Conservation (phyloP, 495 filamentous ascomycete genomes). For the Filosporella fistucella region DNA sequence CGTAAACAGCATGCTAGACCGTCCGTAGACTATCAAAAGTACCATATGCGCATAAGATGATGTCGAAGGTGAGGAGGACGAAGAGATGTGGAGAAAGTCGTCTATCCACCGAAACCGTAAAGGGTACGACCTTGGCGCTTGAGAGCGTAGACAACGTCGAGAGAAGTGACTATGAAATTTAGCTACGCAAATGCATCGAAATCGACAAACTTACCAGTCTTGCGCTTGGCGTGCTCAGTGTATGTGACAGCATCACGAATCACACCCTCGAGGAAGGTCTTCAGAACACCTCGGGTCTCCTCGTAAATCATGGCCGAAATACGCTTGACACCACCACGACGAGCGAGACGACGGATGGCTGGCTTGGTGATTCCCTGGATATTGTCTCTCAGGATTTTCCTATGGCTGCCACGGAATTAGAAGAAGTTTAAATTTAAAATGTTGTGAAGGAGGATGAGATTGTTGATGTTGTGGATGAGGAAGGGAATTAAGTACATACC, state of each 20-base stretch:
- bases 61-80: constrained; percentile 15
- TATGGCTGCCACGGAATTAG: too few species aligned
- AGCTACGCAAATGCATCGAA: too few species aligned
- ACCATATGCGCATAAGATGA: constrained; percentile 20
- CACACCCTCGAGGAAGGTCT: constrained; percentile 99
- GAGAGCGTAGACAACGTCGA: constrained; percentile 93
- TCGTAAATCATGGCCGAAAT: constrained; percentile 81
- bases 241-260: constrained; percentile 99
- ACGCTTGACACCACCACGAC: constrained; percentile 99
- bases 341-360: constrained; percentile 99
- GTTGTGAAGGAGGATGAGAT: too few species aligned
- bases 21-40: constrained; percentile 31
- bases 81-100: constrained; percentile 9
- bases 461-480: too few species aligned
- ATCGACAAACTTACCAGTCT: too few species aligned
- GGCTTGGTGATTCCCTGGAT: constrained; percentile 99
- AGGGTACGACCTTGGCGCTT: constrained; percentile 95
- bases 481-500: too few species aligned
- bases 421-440: too few species aligned
- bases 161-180: constrained; percentile 86
- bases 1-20: constrained; percentile 30
- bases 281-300: constrained; percentile 99
- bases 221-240: constrained; percentile 38
- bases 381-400: constrained; percentile 99
- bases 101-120: constrained; percentile 94